Conservation (phyloP, 345 rosid genomes). For the Schrenkiella parvula region DNA sequence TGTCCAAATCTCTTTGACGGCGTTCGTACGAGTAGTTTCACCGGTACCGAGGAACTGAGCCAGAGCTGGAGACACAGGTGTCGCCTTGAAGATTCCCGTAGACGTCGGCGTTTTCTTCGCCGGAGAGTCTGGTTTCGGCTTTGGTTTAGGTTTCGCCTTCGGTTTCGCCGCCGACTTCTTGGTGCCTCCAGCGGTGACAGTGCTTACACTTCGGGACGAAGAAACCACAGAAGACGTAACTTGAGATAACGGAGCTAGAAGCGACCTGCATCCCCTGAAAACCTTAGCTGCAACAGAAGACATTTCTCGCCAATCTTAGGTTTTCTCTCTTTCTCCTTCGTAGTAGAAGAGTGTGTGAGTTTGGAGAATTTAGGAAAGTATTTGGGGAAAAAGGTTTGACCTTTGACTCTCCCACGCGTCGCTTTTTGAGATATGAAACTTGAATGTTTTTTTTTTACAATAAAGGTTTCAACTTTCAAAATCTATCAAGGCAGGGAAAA, state of each 20-base stretch:
- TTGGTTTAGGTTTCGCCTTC: slow-evolving; percentile 11
- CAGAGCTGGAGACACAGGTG: slow-evolving; percentile 67
- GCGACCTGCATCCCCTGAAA: slow-evolving; percentile 55
- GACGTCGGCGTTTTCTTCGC: slow-evolving; percentile 24
- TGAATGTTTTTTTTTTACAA: too few species aligned
- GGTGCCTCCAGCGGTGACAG: slow-evolving; percentile 24
- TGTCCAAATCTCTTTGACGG: slow-evolving; percentile 71
- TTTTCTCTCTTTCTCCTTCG: background rate
- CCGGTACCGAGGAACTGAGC: slow-evolving; percentile 54
- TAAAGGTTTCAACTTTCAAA: background rate
- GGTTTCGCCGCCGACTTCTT: slow-evolving; percentile 28
- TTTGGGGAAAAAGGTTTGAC: slow-evolving; percentile 18
- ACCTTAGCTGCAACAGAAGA: slow-evolving; percentile 46
- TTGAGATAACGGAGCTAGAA: slow-evolving; percentile 45
- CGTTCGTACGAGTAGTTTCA: slow-evolving; percentile 61
- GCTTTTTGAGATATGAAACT: background rate
- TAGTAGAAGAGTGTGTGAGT: background rate
- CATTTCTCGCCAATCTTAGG: slow-evolving; percentile 9
- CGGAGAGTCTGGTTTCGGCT: slow-evolving; percentile 26
- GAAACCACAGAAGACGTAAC: slow-evolving; percentile 15
- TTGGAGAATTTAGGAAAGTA: background rate
- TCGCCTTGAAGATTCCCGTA: slow-evolving; percentile 49
- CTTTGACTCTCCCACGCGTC: slow-evolving; percentile 23
- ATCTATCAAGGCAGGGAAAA: background rate
- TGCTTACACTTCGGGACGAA: background rate